A percentile compares a stretch with the other conserved stretches of the same genome.
phyloP scores from a whole-genome alignment of 257 asterid genomes.

The Schizonepeta tenuifolia region DNA sequence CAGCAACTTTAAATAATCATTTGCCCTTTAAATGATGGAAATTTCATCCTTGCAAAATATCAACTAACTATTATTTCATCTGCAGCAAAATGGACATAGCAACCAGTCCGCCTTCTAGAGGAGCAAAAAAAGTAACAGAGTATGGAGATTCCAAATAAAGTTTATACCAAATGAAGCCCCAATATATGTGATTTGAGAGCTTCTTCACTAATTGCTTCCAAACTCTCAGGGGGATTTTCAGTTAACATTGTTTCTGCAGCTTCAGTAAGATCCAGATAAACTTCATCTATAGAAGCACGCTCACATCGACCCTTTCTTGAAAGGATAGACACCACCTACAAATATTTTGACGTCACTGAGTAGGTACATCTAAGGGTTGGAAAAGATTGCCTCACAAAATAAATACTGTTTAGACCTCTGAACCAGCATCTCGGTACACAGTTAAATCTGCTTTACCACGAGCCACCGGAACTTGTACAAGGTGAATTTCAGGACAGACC shows the following conservation, averaged over 20 bases:
- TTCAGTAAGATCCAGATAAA: constrained; percentile 92
- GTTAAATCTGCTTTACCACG: constrained; percentile 96
- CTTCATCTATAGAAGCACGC: constrained; percentile 99
- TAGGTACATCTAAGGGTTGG: constrained; percentile 15
- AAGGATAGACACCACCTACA: constrained; percentile 89
- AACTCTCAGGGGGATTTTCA: constrained; percentile 56
- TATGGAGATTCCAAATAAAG: background rate
- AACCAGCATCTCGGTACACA: constrained; percentile 83
- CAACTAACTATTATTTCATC: too few species aligned
- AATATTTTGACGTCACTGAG: constrained; percentile 27
- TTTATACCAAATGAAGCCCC: constrained; percentile 73
- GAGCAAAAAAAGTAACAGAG: background rate
- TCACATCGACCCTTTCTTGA: constrained; percentile 86
- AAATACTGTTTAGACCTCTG: constrained; percentile 61
- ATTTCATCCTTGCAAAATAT: too few species aligned
- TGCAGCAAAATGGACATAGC: too few species aligned
- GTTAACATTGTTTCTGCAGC: constrained; percentile 82
- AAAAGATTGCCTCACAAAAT: constrained; percentile 18
- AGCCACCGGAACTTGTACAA: constrained; percentile 94
- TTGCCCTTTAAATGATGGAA: too few species aligned
- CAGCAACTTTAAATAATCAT: constrained; percentile 17
- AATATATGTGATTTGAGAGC: constrained; percentile 76
- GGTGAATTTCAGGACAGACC: constrained; percentile 89
- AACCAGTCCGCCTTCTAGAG: too few species aligned
- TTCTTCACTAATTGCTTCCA: constrained; percentile 68